Conservation (phyloP, 306 rosid genomes). For the Glycine soja region DNA sequence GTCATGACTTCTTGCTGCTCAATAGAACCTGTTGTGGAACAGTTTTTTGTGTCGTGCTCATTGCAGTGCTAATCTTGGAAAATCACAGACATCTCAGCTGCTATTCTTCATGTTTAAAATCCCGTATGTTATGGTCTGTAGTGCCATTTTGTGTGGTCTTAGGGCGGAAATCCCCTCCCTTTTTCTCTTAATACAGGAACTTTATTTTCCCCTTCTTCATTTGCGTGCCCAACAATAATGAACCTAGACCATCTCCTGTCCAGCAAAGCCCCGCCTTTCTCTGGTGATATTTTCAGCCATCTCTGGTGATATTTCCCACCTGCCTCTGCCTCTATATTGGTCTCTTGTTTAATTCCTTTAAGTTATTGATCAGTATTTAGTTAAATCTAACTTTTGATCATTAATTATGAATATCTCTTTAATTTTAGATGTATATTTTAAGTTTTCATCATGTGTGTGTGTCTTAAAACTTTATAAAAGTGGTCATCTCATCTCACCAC, state of each 20-base stretch:
- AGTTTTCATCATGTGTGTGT: not conserved
- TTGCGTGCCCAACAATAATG: not conserved
- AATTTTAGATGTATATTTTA: not conserved
- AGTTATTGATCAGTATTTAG: too few relatives aligned
- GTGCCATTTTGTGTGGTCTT: too few relatives aligned
- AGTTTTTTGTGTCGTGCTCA: not conserved
- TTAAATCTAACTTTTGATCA: not conserved
- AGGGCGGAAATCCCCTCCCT: not conserved
- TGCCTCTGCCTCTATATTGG: too few relatives aligned
- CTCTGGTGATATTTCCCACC: too few relatives aligned
- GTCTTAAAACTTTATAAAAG: not conserved
- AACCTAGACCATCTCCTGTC: not conserved
- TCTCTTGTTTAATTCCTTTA: not conserved
- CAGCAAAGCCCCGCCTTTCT: not conserved
- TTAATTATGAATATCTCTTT: not conserved
- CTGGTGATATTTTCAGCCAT: not conserved
- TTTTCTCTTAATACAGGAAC: not conserved
- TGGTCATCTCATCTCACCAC: not conserved
- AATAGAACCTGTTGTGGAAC: not conserved
- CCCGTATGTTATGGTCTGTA: not conserved
- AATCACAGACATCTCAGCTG: not conserved
- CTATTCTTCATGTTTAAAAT: not conserved
- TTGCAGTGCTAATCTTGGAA: not conserved
- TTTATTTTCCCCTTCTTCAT: not conserved
- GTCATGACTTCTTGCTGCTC: not conserved